Evolutionary conservation across 1,284 basidiomycete species (phyloP).

Genomic region (Hortiboletus rubellus): DNA sequence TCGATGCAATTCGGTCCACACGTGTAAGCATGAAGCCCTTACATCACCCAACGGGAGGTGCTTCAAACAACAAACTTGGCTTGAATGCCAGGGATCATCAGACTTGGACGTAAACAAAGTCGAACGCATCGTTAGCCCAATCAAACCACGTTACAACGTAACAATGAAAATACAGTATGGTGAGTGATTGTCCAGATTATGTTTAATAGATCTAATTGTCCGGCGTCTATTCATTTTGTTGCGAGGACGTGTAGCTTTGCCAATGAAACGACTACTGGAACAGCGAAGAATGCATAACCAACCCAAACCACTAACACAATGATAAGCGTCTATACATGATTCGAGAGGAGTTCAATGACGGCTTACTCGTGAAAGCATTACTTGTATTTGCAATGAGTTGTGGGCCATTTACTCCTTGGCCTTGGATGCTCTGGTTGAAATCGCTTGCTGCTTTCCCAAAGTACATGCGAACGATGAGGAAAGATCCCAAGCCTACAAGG

Average conservation of each 20-base stretch:
- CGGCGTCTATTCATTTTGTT: constrained; percentile 35
- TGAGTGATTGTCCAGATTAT: constrained; percentile 3
- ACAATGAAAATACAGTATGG: constrained; percentile 9
- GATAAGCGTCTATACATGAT: constrained; percentile 8
- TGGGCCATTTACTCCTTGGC: constrained; percentile 53
- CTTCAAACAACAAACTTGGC: too few relatives aligned
- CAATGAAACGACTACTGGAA: constrained; percentile 67
- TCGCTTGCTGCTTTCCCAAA: constrained; percentile 76
- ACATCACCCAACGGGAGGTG: too few relatives aligned
- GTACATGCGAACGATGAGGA: constrained; percentile 76
- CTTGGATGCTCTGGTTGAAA: constrained; percentile 63
- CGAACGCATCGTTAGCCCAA: neutral
- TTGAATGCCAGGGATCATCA: too few relatives aligned
- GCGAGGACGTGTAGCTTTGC: constrained; percentile 66
- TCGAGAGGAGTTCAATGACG: neutral
- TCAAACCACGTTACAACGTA: neutral
- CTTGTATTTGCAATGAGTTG: constrained; percentile 61
- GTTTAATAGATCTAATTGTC: neutral
- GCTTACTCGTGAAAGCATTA: constrained; percentile 76
- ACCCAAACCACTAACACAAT: constrained; percentile 66
- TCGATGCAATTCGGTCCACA: neutral
- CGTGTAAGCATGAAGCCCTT: neutral
- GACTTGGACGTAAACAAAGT: neutral
- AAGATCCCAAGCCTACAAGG: constrained; percentile 59
- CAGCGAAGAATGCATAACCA: constrained; percentile 69